Evolutionary conservation across 768 basidiomycete species (phyloP).

Genomic region (Tylopilus rubrobrunneus): DNA sequence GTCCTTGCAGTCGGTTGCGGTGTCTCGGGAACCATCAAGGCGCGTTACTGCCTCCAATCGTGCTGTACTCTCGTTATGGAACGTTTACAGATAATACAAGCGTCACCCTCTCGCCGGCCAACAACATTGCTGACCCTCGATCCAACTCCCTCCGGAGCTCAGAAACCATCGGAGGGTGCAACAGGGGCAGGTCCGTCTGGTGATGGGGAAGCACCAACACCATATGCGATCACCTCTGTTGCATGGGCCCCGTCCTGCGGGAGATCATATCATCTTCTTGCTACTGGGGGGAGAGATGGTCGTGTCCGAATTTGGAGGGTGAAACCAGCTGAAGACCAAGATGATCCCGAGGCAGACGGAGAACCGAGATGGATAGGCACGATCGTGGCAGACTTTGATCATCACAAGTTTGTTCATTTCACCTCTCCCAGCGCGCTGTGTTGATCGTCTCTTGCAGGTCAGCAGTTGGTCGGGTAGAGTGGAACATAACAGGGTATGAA

Average conservation of each 20-base stretch:
- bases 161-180: slow-evolving; percentile 19
- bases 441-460: slow-evolving; percentile 41
- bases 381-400: slow-evolving; percentile 82
- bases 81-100: slow-evolving; percentile 61
- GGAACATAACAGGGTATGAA: slow-evolving; percentile 83
- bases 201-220: slow-evolving; percentile 37
- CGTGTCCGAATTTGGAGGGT: slow-evolving; percentile 88
- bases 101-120: slow-evolving; percentile 66
- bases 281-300: slow-evolving; percentile 85
- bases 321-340: slow-evolving; percentile 49
- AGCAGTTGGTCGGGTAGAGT: slow-evolving; percentile 82
- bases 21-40: slow-evolving; percentile 71
- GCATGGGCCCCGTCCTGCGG: slow-evolving; percentile 96
- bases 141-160: slow-evolving; percentile 34
- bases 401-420: slow-evolving; percentile 57
- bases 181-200: slow-evolving; percentile 17
- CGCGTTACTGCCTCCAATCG: slow-evolving; percentile 28
- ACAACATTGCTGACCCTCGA: slow-evolving; percentile 54
- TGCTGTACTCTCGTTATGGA: not conserved
- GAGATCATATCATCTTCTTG: slow-evolving; percentile 90
- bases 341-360: slow-evolving; percentile 41
- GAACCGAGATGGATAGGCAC: slow-evolving; percentile 63
- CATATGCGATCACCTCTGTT: slow-evolving; percentile 73
- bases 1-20: slow-evolving; percentile 77
- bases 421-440: not conserved